Base-by-base conservation (phyloP, 208 protist genomes). In the Crithidia acanthocephali region DNA sequence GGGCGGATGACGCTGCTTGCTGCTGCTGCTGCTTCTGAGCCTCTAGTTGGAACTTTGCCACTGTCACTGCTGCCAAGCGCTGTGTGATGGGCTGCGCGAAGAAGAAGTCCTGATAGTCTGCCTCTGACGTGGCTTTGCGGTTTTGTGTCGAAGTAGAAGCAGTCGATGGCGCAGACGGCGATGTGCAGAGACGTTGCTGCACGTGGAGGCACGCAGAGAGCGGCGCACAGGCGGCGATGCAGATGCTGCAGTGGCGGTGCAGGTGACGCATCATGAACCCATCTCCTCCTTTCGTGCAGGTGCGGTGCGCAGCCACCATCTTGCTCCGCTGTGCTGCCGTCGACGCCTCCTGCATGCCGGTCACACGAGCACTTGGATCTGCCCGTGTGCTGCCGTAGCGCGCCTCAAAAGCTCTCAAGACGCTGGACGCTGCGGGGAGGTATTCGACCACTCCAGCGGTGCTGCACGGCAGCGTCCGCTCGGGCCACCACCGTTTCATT, bases 51-150 rank as follows among this genome's bases (percentile, higher is more conserved):
- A 56, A 70, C 50, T 63, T 63, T 0, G 84, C 87, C 56, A 86
- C 77, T 10, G 50, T 68, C 22, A 83, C 61, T 25, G 87, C 84
- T 8, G 82, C 87, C 15, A 83, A 55, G 23, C 87, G 81, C 59
- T 89, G 81, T 6, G 82, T 66, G 15, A 86, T 25, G 5, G 87
- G 76, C 25, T 77, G 59, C 7, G 51, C 35, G 25, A 76, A 80
- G 45, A 86, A 83, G 1, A 59, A 23, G 0, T 40, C 28, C 16
- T 64, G 48, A 51, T 78, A 72, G 45, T 69, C 72, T 15, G 23
- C 47, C 16, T 47, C 37, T 30, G 55, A 30, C n/a, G 20, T 28
- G 33, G 25, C 45, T 13, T n/a, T n/a, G 25, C 42, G 25, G n/a
- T 27, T 37, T 25, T 18, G n/a, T 37, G 15, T 25, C 13, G 30